Base-by-base conservation (phyloP, 352 stramenopile genomes). In the Globisporangium uncinulatum region DNA sequence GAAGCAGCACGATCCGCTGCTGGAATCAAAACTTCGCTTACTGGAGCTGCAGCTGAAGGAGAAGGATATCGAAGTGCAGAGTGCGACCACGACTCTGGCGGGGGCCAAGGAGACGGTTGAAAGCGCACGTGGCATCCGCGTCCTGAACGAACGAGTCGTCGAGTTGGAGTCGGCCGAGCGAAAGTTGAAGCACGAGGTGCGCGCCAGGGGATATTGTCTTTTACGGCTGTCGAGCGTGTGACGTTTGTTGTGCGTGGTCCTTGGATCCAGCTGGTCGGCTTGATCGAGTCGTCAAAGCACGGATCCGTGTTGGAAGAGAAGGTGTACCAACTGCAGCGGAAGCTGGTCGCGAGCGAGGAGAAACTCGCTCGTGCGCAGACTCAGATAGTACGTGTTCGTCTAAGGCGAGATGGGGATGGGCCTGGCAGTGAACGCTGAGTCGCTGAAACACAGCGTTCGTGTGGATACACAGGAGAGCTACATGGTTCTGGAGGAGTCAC, bases 121-220 rank as follows among this genome's bases (percentile, higher is more conserved):
- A 51, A 76, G 60, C 20, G 69, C 79, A 1, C 62, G 71, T 45
- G 74, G 82, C 17, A 65, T 89, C 37, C 69, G 78, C 6, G 55
- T 65, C 6, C 34, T 91, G 48, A 86, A 86, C 61, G 76, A 84
- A 19, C 65, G 77, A 14, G 84, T 93, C 19, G 70, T 59, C 36
- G 66, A 86, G 14, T 56, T 91, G 41, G 80, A 93, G 57, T 71
- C 62, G 0, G 65, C 76, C 8, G 79, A 89, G 43, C 71, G 73
- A 5, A 81, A 82, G 19, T 63, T 89, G n/a, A 90, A 89, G 50
- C 64, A 77, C 34, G 80, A 93, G 79, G 83, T 87, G 17, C 13
- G 32, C 20, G 0, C 7, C 6, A 24, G 6, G 0, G 14, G 4
- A 6, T 8, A 4, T 29, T 6, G 29, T 11, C 7, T 8, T 7